Base-by-base conservation (phyloP, 495 filamentous ascomycete genomes). In the Amphirosellinia nigrospora region DNA sequence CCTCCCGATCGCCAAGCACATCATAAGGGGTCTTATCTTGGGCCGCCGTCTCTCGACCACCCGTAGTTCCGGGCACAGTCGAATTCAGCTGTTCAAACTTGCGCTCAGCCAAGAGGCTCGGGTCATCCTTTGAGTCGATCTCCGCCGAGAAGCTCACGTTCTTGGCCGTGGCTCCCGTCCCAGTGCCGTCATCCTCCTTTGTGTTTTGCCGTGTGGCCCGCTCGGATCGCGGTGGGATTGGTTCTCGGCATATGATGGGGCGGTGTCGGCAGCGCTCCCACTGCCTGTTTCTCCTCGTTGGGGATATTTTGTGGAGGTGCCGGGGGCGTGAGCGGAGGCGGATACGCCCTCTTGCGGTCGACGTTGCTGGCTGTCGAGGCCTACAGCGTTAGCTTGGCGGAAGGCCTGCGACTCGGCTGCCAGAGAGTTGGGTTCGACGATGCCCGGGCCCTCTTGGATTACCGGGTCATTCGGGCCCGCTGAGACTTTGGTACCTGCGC, bases 131-230 rank as follows among this genome's bases (percentile, higher is more conserved):
- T n/a, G 78, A 80, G 9, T 79, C 80, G 26, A 79, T 79, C 77
- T 82, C 74, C 2, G 81, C 77, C 9, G 66, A 3, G 72, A 79
- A 70, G 55, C 77, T 72, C 11, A 70, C 63, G 64, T 76, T 79
- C 71, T 73, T 72, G 32, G 53, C 46, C 13, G 71, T 77, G 46
- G 73, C 77, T 32, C 62, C 75, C 6, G 71, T 72, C 38, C 68
- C 74, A 6, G 78, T 79, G 21, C 77, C 77, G 11, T 77, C 77
- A 19, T 79, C 81, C 74, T 83, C 82, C 11, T 21, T 78, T 9
- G 83, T 46, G 43, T 82, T 83, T 78, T 80, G 50, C 82, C 82
- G 56, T 84, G 79, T 10, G 81, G 81, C 19, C 77, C 75, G 21
- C 53, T 46, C 15, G 23, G 39, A 50, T 73, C 71, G 19, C 61